A percentile compares a stretch with the other conserved stretches of the same genome.
phyloP scores from a whole-genome alignment of 2,329 filamentous ascomycete genomes.

The Mycocentrospora acerina region DNA sequence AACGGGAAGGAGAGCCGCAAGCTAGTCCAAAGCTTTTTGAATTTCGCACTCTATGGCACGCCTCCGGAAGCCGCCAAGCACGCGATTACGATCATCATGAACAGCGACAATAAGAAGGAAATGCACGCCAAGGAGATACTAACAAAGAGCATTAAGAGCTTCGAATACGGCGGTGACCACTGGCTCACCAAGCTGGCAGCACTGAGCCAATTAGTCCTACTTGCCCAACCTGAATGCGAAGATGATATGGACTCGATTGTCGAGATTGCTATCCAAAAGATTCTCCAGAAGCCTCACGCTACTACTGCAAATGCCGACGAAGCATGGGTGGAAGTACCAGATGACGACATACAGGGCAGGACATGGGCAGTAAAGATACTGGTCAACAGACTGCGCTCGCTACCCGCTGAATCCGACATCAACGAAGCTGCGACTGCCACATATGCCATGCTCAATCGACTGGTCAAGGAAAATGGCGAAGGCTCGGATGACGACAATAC shows the following conservation, averaged over 20 bases:
- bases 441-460: constrained; percentile 74
- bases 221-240: constrained; percentile 72
- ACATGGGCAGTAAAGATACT: constrained; percentile 80
- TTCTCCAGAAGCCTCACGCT: constrained; percentile 67
- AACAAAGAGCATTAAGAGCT: constrained; percentile 71
- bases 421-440: constrained; percentile 62
- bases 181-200: constrained; percentile 74
- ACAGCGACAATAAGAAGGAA: constrained; percentile 73
- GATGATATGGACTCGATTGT: constrained; percentile 71
- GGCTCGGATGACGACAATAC: constrained; percentile 72
- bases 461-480: constrained; percentile 77
- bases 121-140: constrained; percentile 84
- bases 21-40: constrained; percentile 77
- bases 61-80: constrained; percentile 88
- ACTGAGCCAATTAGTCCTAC: constrained; percentile 72
- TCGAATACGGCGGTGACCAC: constrained; percentile 69
- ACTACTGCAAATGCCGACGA: constrained; percentile 57
- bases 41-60: constrained; percentile 78
- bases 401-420: constrained; percentile 49
- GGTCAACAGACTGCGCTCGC: constrained; percentile 77
- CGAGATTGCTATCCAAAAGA: constrained; percentile 72
- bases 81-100: constrained; percentile 85
- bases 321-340: constrained; percentile 59
- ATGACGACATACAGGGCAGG: constrained; percentile 83
- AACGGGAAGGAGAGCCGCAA: constrained; percentile 63